Conservation (phyloP, 768 basidiomycete genomes). For the Termitomyces sp. region DNA sequence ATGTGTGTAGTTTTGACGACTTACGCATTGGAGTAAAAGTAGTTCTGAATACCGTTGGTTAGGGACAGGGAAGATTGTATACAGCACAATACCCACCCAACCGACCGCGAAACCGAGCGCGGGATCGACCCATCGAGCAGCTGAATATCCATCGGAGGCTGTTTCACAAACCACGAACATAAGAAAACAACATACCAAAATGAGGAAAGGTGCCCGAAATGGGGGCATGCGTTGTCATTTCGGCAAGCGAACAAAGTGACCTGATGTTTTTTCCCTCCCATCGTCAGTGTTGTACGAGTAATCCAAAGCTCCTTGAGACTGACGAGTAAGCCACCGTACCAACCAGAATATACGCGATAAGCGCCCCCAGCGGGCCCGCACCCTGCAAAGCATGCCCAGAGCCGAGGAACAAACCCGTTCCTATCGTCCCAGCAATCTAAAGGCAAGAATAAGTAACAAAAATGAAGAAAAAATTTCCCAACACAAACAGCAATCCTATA, state of each 20-base stretch:
- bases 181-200: constrained; percentile 35
- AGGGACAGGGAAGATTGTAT: not conserved
- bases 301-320: constrained; percentile 16
- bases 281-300: not conserved
- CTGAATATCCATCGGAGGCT: constrained; percentile 18
- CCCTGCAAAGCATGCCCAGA: constrained; percentile 54
- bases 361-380: constrained; percentile 64
- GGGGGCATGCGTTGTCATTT: constrained; percentile 79
- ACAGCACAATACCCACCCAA: constrained; percentile 31
- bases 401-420: constrained; percentile 70
- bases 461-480: too few species aligned
- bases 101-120: constrained; percentile 55
- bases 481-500: constrained; percentile 58
- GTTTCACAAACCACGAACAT: not conserved
- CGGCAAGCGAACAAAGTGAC: constrained; percentile 62
- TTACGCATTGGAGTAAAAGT: constrained; percentile 37
- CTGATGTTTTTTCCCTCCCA: constrained; percentile 21
- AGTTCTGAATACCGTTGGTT: constrained; percentile 25
- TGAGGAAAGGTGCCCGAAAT: constrained; percentile 77
- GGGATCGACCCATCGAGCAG: constrained; percentile 53
- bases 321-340: constrained; percentile 63
- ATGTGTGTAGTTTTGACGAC: constrained; percentile 1
- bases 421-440: constrained; percentile 70
- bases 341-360: constrained; percentile 59
- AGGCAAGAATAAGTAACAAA: not conserved